A percentile compares a stretch with the other conserved stretches of the same genome.
phyloP scores from a whole-genome alignment of 2,329 filamentous ascomycete genomes.

The Coniella lustricola region DNA sequence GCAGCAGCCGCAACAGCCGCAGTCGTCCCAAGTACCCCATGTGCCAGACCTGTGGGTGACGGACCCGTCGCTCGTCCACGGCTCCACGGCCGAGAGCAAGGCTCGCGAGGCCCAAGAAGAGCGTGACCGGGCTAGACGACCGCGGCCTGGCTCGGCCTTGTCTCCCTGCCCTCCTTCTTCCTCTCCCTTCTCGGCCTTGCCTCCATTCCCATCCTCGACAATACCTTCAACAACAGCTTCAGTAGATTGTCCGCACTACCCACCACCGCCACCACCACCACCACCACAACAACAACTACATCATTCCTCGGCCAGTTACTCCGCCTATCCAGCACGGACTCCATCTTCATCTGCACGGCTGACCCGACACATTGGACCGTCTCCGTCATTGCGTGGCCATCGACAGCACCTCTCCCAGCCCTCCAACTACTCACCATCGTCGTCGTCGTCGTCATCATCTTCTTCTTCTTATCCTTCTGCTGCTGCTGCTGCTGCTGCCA shows the following conservation, averaged over 20 bases:
- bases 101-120: constrained; percentile 38
- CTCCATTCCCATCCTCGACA: not conserved
- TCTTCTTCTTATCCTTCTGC: not conserved
- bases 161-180: not conserved
- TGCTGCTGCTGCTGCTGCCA: not conserved
- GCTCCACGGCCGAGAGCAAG: constrained; percentile 33
- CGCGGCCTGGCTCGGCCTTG: too few species aligned
- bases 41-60: constrained; percentile 43
- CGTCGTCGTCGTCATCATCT: too few species aligned
- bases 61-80: constrained; percentile 37
- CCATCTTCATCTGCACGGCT: constrained; percentile 1
- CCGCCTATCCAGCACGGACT: not conserved
- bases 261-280: too few species aligned
- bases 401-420: not conserved
- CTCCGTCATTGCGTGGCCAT: not conserved
- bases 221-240: too few species aligned
- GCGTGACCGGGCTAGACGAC: constrained; percentile 19
- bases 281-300: not conserved
- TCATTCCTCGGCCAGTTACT: not conserved
- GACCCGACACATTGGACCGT: not conserved
- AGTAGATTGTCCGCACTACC: too few species aligned
- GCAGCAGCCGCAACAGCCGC: constrained; percentile 7
- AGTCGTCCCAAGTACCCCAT: constrained; percentile 32
- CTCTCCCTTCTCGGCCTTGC: not conserved
- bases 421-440: too few species aligned